Evolutionary conservation across 352 stramenopile genomes (phyloP).

Genomic region (Lagenidium giganteum): DNA sequence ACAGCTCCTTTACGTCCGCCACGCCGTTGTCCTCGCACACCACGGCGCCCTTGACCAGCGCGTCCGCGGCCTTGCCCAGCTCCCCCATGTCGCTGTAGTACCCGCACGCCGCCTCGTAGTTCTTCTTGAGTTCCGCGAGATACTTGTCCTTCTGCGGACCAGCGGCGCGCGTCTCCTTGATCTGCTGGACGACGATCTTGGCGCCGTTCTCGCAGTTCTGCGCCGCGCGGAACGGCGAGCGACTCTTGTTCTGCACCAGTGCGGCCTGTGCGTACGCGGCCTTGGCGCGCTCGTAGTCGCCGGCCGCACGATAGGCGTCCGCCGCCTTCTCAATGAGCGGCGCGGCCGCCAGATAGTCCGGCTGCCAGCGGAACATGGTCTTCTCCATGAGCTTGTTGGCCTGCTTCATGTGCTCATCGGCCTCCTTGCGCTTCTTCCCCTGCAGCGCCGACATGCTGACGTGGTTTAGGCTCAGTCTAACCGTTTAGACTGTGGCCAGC

Average conservation of each 20-base stretch:
- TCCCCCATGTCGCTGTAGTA: slow-evolving; percentile 82
- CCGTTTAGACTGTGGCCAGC: neutral
- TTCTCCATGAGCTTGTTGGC: slow-evolving; percentile 25
- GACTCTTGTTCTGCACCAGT: slow-evolving; percentile 64
- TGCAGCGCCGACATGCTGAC: slow-evolving; percentile 20
- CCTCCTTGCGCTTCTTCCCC: slow-evolving; percentile 24
- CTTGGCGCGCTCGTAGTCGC: slow-evolving; percentile 60
- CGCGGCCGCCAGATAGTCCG: slow-evolving; percentile 67
- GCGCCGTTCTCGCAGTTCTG: slow-evolving; percentile 75
- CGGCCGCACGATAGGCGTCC: slow-evolving; percentile 58
- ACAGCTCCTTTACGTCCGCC: slow-evolving; percentile 49
- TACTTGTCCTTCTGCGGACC: slow-evolving; percentile 22
- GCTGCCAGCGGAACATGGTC: slow-evolving; percentile 65
- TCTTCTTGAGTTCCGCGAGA: slow-evolving; percentile 39
- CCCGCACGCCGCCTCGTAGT: slow-evolving; percentile 55
- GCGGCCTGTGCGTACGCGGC: slow-evolving; percentile 50
- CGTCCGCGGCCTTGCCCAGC: slow-evolving; percentile 76
- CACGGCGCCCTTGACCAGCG: slow-evolving; percentile 57
- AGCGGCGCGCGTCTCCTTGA: slow-evolving; percentile 42
- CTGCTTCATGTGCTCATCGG: slow-evolving; percentile 20
- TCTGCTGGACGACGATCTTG: slow-evolving; percentile 64
- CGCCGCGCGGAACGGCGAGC: slow-evolving; percentile 64
- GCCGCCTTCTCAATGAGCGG: slow-evolving; percentile 69
- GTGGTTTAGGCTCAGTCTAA: slow-evolving; percentile 3
- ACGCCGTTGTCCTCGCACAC: slow-evolving; percentile 40